Percentiles rank a stretch among this genome's conserved stretches.
phyloP scores from a whole-genome alignment of 306 rosid genomes.

The Prunus fruticosa region DNA sequence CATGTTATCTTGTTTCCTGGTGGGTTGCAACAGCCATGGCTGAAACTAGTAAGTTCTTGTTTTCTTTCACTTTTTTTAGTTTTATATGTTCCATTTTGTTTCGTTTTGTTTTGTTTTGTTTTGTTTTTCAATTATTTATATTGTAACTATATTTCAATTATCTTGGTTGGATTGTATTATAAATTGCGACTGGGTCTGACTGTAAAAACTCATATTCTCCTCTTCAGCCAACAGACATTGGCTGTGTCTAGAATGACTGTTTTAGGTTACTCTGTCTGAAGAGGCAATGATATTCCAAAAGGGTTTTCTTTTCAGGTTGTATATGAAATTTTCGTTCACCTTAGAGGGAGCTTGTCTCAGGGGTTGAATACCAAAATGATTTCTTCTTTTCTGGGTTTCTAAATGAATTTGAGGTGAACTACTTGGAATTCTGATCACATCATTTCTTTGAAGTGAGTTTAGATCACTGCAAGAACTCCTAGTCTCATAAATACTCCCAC shows the following conservation, averaged over 20 bases:
- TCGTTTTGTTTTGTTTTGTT: no score
- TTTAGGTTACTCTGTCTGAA: background rate
- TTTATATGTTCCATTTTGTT: background rate
- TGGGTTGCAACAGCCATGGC: slow-evolving; percentile 18
- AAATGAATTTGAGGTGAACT: background rate
- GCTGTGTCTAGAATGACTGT: background rate
- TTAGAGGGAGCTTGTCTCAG: background rate
- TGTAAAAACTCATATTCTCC: background rate
- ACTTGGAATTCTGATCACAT: background rate
- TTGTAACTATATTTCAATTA: no score
- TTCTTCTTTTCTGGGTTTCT: background rate
- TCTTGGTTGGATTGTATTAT: no score
- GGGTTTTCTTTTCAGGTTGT: no score
- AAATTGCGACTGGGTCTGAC: background rate
- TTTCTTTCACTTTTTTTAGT: background rate
- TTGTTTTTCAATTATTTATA: background rate
- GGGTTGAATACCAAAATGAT: background rate
- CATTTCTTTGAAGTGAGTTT: no score
- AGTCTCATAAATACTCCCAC: no score
- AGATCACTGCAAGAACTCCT: no score
- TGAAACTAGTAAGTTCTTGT: slow-evolving; percentile 30
- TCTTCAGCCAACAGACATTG: background rate
- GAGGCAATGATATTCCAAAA: background rate
- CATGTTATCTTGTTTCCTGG: slow-evolving; percentile 21
- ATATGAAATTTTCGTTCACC: background rate